Conservation (phyloP, 2,329 filamentous ascomycete species). For the Annulohypoxylon truncatum region DNA sequence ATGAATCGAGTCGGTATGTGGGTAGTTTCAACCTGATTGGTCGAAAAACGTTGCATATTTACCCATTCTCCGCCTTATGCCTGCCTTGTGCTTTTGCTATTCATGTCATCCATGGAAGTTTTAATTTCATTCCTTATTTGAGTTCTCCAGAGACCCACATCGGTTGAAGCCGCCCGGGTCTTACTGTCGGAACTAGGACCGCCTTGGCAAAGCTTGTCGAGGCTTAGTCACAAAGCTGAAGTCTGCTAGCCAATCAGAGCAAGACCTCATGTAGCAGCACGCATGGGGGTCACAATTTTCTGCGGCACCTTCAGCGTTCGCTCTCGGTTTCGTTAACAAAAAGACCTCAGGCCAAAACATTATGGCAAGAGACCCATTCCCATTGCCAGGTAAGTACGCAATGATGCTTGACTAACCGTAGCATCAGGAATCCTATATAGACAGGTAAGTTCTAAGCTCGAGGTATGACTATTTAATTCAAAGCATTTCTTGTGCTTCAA, state of each 20-base stretch:
- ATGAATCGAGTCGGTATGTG: too few species aligned
- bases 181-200: constrained; percentile 9
- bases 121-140: neutral
- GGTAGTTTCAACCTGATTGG: neutral
- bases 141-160: neutral
- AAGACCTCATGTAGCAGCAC: neutral
- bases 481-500: constrained; percentile 1
- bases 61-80: neutral
- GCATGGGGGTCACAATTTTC: neutral
- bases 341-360: neutral
- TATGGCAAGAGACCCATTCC: constrained; percentile 1
- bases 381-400: neutral
- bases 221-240: constrained; percentile 26
- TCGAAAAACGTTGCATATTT: neutral
- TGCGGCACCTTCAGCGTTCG: constrained; percentile 4
- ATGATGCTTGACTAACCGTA: neutral
- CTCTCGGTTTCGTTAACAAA: constrained; percentile 22
- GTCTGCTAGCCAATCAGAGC: constrained; percentile 6
- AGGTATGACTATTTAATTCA: neutral
- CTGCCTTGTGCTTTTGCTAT: neutral
- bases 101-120: neutral
- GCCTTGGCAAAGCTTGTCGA: constrained; percentile 35
- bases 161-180: neutral
- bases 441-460: constrained; percentile 6
- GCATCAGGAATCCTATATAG: constrained; percentile 12